Percentiles rank a stretch among this genome's conserved stretches.
Evolutionary conservation across 2,329 filamentous ascomycete genomes (phyloP).

Genomic region (Aspergillus alliaceus): DNA sequence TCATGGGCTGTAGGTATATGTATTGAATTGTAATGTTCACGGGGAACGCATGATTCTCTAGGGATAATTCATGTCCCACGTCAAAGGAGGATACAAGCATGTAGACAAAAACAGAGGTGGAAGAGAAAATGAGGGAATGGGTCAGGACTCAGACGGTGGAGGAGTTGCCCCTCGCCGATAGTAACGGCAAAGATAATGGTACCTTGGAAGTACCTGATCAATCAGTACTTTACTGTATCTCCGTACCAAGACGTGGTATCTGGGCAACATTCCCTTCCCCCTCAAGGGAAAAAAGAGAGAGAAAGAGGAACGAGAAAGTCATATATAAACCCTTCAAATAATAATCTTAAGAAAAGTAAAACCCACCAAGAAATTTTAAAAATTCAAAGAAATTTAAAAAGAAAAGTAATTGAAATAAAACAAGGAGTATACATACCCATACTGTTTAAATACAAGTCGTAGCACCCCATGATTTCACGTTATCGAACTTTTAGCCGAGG

Average conservation of each 20-base stretch:
- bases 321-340: too few species aligned
- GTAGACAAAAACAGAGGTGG: neutral
- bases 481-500: slow-evolving; percentile 31
- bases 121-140: neutral
- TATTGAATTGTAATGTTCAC: neutral
- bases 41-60: neutral
- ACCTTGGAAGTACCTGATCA: neutral
- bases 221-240: too few species aligned
- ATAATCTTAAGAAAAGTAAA: too few species aligned
- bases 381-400: too few species aligned
- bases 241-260: too few species aligned
- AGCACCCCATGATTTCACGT: slow-evolving; percentile 1
- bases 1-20: neutral
- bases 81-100: neutral
- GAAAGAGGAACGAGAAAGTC: too few species aligned
- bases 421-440: neutral
- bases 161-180: slow-evolving; percentile 1
- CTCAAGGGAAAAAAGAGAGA: too few species aligned
- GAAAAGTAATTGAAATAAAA: neutral
- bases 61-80: neutral
- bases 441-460: neutral
- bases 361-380: too few species aligned
- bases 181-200: neutral
- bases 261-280: too few species aligned
- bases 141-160: neutral